Conservation (phyloP, 345 rosid species). For the Pistacia vera region DNA sequence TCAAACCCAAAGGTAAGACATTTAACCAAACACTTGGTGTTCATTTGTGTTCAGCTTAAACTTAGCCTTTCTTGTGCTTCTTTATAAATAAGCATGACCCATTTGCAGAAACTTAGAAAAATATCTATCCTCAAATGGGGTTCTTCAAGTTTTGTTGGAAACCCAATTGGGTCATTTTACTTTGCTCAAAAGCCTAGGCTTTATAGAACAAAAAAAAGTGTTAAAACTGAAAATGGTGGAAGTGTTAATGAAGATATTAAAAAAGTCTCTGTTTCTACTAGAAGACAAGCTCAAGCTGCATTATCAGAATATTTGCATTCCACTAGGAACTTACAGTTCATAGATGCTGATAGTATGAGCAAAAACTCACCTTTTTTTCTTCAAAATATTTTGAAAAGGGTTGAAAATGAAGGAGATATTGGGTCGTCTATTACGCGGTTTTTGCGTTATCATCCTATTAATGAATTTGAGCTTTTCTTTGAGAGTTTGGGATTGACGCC, state of each 20-base stretch:
- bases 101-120: conserved; percentile 37
- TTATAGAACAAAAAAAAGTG: conserved; percentile 34
- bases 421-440: conserved; percentile 44
- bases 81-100: conserved; percentile 35
- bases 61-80: background rate
- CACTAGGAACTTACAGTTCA: conserved; percentile 61
- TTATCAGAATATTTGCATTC: conserved; percentile 67
- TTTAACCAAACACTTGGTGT: background rate
- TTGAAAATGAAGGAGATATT: conserved; percentile 38
- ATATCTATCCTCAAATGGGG: conserved; percentile 48
- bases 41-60: background rate
- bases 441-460: conserved; percentile 74
- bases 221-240: conserved; percentile 7
- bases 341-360: conserved; percentile 72
- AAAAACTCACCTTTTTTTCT: conserved; percentile 62
- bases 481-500: conserved; percentile 78
- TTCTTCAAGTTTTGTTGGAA: conserved; percentile 34
- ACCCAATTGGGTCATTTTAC: conserved; percentile 28
- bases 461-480: conserved; percentile 87
- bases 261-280: conserved; percentile 31
- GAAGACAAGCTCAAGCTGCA: conserved; percentile 63
- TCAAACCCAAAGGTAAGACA: conserved; percentile 5
- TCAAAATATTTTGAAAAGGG: conserved; percentile 39
- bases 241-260: background rate
- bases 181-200: conserved; percentile 41